Conservation (phyloP, 352 stramenopile genomes). For the Phytophthora cryptogea region DNA sequence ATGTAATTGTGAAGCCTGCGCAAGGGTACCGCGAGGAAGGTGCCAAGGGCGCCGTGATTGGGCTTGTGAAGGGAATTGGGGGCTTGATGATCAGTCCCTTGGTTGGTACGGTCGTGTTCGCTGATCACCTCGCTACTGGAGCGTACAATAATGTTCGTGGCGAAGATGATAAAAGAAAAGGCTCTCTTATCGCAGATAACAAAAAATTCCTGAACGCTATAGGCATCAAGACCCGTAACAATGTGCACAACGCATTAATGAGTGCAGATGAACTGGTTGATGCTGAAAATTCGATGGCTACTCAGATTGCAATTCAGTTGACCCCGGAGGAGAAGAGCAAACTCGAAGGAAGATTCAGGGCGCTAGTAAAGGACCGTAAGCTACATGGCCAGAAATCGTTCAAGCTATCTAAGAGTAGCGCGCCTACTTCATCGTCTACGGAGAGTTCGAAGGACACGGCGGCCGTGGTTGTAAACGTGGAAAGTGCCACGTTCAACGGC, state of each 20-base stretch:
- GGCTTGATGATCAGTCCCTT: slow-evolving; percentile 60
- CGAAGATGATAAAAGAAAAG: slow-evolving; percentile 50
- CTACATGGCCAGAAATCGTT: slow-evolving; percentile 21
- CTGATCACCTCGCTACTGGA: slow-evolving; percentile 68
- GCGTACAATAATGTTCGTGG: slow-evolving; percentile 57
- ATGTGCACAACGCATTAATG: slow-evolving; percentile 59
- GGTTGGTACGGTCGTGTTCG: slow-evolving; percentile 61
- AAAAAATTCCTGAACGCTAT: slow-evolving; percentile 46
- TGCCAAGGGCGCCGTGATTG: slow-evolving; percentile 61
- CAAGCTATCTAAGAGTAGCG: slow-evolving; percentile 17
- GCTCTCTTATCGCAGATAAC: slow-evolving; percentile 51
- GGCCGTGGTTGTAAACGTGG: slow-evolving; percentile 24
- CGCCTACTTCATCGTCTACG: background rate
- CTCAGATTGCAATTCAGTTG: slow-evolving; percentile 52
- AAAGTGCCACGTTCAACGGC: slow-evolving; percentile 35
- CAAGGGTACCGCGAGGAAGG: slow-evolving; percentile 67
- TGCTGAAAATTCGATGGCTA: slow-evolving; percentile 27
- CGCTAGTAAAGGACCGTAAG: slow-evolving; percentile 45
- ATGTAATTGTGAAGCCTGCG: slow-evolving; percentile 62
- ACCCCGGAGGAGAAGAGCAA: slow-evolving; percentile 41
- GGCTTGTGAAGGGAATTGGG: slow-evolving; percentile 57
- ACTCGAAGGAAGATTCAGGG: slow-evolving; percentile 45
- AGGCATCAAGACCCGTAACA: slow-evolving; percentile 42
- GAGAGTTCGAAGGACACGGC: slow-evolving; percentile 11
- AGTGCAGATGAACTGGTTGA: slow-evolving; percentile 46